These are phyloP conservation scores for Dalbergia oliveri DNA, from an alignment of 306 rosid species.

Conservation along the genomic window DNA sequence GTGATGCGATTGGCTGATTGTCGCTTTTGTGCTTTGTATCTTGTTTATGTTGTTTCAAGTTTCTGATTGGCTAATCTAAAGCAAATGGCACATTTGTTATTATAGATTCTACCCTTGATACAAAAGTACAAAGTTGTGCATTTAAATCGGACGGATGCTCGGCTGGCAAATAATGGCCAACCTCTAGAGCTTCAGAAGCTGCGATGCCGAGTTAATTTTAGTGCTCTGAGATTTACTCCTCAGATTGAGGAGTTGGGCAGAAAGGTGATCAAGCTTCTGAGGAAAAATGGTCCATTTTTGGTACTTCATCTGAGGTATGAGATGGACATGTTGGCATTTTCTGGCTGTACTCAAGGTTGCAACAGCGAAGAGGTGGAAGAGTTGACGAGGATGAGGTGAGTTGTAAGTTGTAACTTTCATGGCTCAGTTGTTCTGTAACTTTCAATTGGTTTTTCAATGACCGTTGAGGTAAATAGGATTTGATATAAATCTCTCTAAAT, in stretches of 20 bases:
- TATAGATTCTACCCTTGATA: constrained; percentile 89
- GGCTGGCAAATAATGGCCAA: constrained; percentile 91
- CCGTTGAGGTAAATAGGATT: constrained; percentile 2
- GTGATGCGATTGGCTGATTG: not conserved
- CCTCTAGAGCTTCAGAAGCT: constrained; percentile 89
- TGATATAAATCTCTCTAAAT: constrained; percentile 16
- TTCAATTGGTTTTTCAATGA: constrained; percentile 20
- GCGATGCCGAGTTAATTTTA: constrained; percentile 93
- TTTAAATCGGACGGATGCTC: constrained; percentile 93
- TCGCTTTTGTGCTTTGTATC: not conserved
- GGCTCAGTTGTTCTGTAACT: constrained; percentile 24
- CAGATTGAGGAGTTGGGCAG: constrained; percentile 95
- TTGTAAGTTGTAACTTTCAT: constrained; percentile 29
- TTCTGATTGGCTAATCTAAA: constrained; percentile 33
- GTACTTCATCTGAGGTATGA: constrained; percentile 98
- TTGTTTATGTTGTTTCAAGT: constrained; percentile 21
- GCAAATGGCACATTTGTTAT: constrained; percentile 27
- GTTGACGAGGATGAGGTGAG: constrained; percentile 97
- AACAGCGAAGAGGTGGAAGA: constrained; percentile 92
- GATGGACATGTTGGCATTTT: constrained; percentile 99
- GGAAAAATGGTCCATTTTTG: constrained; percentile 83
- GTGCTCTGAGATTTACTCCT: constrained; percentile 90
- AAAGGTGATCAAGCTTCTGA: constrained; percentile 82
- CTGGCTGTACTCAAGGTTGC: constrained; percentile 98
- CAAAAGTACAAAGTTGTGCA: constrained; percentile 91